Conservation (phyloP, 75 land plant species). For the Cryptomeria japonica region DNA sequence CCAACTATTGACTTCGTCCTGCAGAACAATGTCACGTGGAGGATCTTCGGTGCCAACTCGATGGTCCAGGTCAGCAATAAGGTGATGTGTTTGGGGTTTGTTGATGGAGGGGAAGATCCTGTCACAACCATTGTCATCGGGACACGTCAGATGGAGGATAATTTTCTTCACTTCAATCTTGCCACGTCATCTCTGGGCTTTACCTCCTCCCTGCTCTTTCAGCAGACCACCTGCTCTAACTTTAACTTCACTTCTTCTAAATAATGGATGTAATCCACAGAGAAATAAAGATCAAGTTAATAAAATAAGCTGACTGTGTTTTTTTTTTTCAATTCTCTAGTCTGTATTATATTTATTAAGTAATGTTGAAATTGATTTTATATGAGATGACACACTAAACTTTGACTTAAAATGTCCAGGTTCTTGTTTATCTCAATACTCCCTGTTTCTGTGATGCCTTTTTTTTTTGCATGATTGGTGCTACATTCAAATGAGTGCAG, state of each 20-base stretch:
- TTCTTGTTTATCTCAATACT: too few species aligned
- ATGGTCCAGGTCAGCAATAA: conserved; percentile 31
- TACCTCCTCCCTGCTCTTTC: conserved; percentile 22
- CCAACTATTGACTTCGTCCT: conserved; percentile 53
- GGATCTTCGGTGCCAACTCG: conserved; percentile 55
- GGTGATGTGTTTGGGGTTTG: conserved; percentile 57
- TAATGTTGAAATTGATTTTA: too few species aligned
- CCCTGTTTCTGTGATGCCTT: too few species aligned
- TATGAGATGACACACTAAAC: too few species aligned
- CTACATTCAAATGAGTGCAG: too few species aligned
- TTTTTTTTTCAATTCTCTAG: too few species aligned
- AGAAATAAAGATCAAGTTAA: too few species aligned
- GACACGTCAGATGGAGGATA: conserved; percentile 45
- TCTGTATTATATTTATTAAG: too few species aligned
- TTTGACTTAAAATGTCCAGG: too few species aligned
- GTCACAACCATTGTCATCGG: conserved; percentile 34
- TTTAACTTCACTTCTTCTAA: conserved; percentile 39
- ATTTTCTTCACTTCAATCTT: conserved; percentile 45
- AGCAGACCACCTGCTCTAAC: conserved; percentile 36
- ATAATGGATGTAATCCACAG: not conserved
- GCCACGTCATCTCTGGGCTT: conserved; percentile 39
- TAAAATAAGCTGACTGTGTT: not conserved
- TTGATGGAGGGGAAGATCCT: conserved; percentile 33
- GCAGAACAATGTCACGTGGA: conserved; percentile 40
- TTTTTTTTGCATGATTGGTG: too few species aligned